Base-by-base conservation (phyloP, 495 filamentous ascomycete genomes). In the Cercophora samala region DNA sequence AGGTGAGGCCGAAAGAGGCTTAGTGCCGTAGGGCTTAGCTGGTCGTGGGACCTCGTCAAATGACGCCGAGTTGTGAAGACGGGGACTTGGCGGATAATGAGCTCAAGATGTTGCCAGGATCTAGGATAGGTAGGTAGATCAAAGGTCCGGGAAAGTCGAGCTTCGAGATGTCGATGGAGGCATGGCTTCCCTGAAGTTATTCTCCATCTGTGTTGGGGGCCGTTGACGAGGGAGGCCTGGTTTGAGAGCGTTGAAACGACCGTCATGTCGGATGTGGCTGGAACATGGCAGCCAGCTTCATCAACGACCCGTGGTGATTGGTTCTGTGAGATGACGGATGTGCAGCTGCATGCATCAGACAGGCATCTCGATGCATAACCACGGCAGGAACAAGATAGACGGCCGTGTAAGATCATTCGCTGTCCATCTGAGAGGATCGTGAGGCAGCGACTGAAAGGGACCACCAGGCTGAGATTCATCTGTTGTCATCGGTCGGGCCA, bases 1-100 rank as follows among this genome's bases (percentile, higher is more conserved):
- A 56, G 21, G 17, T 19, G 53, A 8, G 21, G 15, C 53, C 53
- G 13, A 56, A 56, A 56, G n/a, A 56, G 53, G 53, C n/a, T 21
- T 56, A 56, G 53, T 18, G n/a, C n/a, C n/a, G 53, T 56, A 56
- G 53, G 53, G 53, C 53, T 56, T 56, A 56, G 53, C 22, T 56
- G 53, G n/a, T 56, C 53, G n/a, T 23, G 19, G 22, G n/a, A 56
- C 53, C 13, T 46, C 37, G 15, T 46, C 5, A 56, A 56, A 56
- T 21, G 53, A 56, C 53, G n/a, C 9, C 22, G n/a, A 56, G 37
- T 46, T 46, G 1, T 46, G 37, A 46, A 46, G 37, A 13, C 15
- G 13, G 13, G n/a, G 37, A 46, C 37, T 46, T 46, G 37, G 37
- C 37, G 37, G 1, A 11, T 46, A 46, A 46, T 18, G 37, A 13